Percentiles rank a stretch among this genome's conserved stretches.
phyloP scores from a whole-genome alignment of 1,284 basidiomycete species.

The Fistulina hepatica region DNA sequence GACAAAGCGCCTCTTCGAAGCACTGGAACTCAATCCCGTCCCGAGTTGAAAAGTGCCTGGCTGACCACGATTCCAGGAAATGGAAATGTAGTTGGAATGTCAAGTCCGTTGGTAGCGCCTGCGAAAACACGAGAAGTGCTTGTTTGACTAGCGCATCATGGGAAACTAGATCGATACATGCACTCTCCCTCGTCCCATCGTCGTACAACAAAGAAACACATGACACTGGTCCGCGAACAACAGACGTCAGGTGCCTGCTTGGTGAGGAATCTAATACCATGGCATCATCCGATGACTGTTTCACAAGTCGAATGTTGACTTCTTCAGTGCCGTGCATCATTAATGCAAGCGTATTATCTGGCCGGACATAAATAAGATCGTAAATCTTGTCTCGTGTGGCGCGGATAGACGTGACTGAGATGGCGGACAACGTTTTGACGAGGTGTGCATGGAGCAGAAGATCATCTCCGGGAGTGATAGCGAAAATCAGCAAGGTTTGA shows the following conservation, averaged over 20 bases:
- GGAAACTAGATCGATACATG: conserved; percentile 40
- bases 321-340: conserved; percentile 50
- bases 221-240: conserved; percentile 30
- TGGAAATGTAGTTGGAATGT: conserved; percentile 45
- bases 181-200: conserved; percentile 35
- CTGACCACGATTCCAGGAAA: conserved; percentile 50
- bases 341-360: conserved; percentile 39
- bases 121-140: conserved; percentile 50
- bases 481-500: conserved; percentile 38
- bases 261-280: conserved; percentile 19
- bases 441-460: conserved; percentile 32
- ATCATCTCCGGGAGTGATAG: conserved; percentile 30
- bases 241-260: conserved; percentile 23
- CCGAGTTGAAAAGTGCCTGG: conserved; percentile 28
- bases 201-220: conserved; percentile 35
- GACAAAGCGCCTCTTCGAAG: conserved; percentile 40
- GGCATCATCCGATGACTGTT: conserved; percentile 6
- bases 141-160: conserved; percentile 43
- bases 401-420: conserved; percentile 46
- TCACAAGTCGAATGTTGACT: conserved; percentile 27
- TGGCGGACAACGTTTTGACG: conserved; percentile 32
- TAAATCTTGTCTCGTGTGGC: conserved; percentile 50
- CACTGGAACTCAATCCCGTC: conserved; percentile 46
- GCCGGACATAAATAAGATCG: conserved; percentile 59
- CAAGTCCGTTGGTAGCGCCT: conserved; percentile 42